phyloP scores from a whole-genome alignment of 2,329 filamentous ascomycete species.

The Plenodomus tracheiphilus region DNA sequence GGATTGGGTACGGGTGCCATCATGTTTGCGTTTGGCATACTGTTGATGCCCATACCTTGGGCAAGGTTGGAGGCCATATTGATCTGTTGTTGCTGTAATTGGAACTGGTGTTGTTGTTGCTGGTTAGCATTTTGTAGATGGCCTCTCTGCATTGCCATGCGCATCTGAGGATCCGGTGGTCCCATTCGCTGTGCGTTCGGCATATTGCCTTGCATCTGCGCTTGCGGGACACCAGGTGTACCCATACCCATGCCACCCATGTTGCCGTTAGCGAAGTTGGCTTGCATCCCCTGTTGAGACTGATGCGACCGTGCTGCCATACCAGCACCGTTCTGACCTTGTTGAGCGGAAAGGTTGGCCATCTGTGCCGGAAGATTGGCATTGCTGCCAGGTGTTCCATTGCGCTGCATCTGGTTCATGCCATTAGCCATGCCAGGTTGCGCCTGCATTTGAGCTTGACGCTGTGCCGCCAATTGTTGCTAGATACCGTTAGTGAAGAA shows the following conservation, averaged over 20 bases:
- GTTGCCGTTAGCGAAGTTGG: conserved; percentile 52
- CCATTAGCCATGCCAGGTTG: conserved; percentile 45
- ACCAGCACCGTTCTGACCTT: conserved; percentile 33
- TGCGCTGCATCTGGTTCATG: conserved; percentile 47
- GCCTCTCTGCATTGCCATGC: conserved; percentile 44
- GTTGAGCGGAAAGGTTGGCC: conserved; percentile 33
- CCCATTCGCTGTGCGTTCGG: conserved; percentile 62
- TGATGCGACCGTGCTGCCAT: conserved; percentile 42
- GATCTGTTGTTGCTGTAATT: conserved; percentile 44
- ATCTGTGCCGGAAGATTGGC: conserved; percentile 34
- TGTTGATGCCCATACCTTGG: conserved; percentile 37
- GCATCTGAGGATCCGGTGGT: conserved; percentile 42
- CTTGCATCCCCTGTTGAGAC: conserved; percentile 50
- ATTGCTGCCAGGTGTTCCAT: conserved; percentile 44
- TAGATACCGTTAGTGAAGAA: conserved; percentile 25
- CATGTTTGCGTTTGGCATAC: conserved; percentile 42
- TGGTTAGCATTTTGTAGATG: conserved; percentile 26
- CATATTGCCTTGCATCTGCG: conserved; percentile 67
- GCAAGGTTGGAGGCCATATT: conserved; percentile 42
- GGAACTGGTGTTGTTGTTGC: conserved; percentile 42
- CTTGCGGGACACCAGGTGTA: conserved; percentile 66
- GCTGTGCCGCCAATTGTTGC: conserved; percentile 41
- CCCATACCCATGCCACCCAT: conserved; percentile 58
- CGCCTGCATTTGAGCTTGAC: conserved; percentile 43
- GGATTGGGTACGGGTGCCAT: conserved; percentile 36